Evolutionary conservation across 164 flowering plant species (phyloP).

Genomic region (Aristolochia californica): DNA sequence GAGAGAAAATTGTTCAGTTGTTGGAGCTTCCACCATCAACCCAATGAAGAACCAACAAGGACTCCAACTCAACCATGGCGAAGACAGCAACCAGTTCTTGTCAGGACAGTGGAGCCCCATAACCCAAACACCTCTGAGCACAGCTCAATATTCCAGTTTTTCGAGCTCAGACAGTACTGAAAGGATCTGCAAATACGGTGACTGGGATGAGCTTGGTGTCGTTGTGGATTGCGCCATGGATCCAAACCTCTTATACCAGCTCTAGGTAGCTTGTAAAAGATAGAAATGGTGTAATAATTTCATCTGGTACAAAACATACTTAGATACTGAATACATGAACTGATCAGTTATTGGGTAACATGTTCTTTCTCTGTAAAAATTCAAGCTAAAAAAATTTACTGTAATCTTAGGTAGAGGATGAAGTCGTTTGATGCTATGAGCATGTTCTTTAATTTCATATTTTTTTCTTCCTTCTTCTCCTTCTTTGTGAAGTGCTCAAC

Average conservation of each 20-base stretch:
- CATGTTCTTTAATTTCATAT: too few species aligned
- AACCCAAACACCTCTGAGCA: constrained; percentile 9
- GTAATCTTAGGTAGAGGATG: too few species aligned
- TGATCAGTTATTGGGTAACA: too few species aligned
- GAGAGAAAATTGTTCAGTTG: background rate
- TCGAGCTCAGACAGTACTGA: background rate
- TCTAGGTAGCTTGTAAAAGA: background rate
- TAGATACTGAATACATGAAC: too few species aligned
- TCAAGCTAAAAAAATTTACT: too few species aligned
- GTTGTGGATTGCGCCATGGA: constrained; percentile 20
- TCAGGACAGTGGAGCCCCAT: constrained; percentile 2
- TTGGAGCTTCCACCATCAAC: constrained; percentile 2
- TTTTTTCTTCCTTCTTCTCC: too few species aligned
- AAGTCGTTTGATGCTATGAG: too few species aligned
- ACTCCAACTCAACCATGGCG: constrained; percentile 1
- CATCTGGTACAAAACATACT: too few species aligned
- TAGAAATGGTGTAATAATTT: background rate
- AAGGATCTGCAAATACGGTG: constrained; percentile 13
- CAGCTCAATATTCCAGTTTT: constrained; percentile 11
- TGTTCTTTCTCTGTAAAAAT: too few species aligned
- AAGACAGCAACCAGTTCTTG: constrained; percentile 9
- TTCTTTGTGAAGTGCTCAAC: too few species aligned
- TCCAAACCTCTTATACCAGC: constrained; percentile 1
- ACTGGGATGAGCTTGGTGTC: constrained; percentile 52
- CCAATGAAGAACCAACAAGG: constrained; percentile 15